Percentiles rank a stretch among this genome's conserved stretches.
phyloP scores from a whole-genome alignment of 192 early-diverging fungal genomes.

The Linderina pennispora region DNA sequence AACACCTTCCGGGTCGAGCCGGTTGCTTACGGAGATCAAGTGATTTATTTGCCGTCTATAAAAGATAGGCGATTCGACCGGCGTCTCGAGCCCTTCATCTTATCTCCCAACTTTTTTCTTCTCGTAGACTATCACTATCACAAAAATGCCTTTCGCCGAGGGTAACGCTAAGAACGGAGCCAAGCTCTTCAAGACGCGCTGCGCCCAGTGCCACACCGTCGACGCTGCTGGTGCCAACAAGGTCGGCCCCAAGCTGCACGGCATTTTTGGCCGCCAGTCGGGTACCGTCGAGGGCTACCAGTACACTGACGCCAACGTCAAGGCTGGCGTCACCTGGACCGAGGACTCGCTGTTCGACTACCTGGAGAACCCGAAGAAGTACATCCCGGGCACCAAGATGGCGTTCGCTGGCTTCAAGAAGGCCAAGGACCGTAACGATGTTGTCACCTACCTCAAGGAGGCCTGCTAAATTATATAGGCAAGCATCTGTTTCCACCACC shows the following conservation, averaged over 20 bases:
- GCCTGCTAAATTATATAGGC: too few relatives aligned
- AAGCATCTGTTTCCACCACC: too few relatives aligned
- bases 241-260: conserved; percentile 94
- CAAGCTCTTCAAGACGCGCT: conserved; percentile 94
- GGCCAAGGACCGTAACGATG: conserved; percentile 72
- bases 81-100: not conserved
- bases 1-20: too few relatives aligned
- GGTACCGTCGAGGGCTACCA: conserved; percentile 80
- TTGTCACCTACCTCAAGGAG: conserved; percentile 90
- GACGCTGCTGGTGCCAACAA: conserved; percentile 76
- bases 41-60: too few relatives aligned
- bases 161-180: conserved; percentile 47
- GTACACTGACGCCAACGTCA: conserved; percentile 91
- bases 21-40: too few relatives aligned
- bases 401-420: conserved; percentile 79
- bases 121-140: not conserved
- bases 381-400: conserved; percentile 95
- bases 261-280: conserved; percentile 85
- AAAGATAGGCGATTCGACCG: not conserved
- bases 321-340: conserved; percentile 77
- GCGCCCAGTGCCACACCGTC: conserved; percentile 96
- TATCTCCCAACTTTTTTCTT: not conserved
- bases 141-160: conserved; percentile 11
- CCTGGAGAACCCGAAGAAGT: conserved; percentile 99
- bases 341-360: conserved; percentile 93